Percentiles rank a stretch among this genome's conserved stretches.
Conservation (phyloP, 2,329 filamentous ascomycete species). For the Fusarium compactum region DNA sequence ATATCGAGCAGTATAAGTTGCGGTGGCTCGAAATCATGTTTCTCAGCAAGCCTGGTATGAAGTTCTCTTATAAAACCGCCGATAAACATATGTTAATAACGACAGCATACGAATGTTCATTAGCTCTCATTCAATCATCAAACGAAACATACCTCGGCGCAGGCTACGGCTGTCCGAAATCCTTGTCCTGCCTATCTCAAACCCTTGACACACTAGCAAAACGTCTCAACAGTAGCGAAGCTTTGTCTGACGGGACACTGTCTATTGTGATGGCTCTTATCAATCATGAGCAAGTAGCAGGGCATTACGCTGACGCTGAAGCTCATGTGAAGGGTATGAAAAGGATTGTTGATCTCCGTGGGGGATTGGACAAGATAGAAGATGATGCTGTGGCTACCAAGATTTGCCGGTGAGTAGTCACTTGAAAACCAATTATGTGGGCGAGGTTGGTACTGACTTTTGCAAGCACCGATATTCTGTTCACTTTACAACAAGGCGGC, state of each 20-base stretch:
- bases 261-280: constrained; percentile 10
- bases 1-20: background rate
- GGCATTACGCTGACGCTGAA: constrained; percentile 1
- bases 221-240: background rate
- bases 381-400: background rate
- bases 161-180: background rate
- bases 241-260: background rate
- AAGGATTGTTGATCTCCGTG: constrained; percentile 7
- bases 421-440: accelerated
- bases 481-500: constrained; percentile 1
- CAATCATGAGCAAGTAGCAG: constrained; percentile 2
- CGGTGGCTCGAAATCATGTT: constrained; percentile 26
- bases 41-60: background rate
- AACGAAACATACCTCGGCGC: constrained; percentile 17
- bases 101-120: constrained; percentile 2
- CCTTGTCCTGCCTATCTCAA: constrained; percentile 6
- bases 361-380: background rate
- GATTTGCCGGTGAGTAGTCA: background rate
- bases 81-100: accelerated
- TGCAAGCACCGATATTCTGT: constrained; percentile 13
- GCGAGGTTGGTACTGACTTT: background rate
- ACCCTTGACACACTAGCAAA: background rate
- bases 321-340: constrained; percentile 3
- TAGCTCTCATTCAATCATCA: constrained; percentile 8
- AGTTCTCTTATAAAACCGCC: accelerated